Evolutionary conservation across 495 filamentous ascomycete species (phyloP).

Genomic region (Peziza echinospora): DNA sequence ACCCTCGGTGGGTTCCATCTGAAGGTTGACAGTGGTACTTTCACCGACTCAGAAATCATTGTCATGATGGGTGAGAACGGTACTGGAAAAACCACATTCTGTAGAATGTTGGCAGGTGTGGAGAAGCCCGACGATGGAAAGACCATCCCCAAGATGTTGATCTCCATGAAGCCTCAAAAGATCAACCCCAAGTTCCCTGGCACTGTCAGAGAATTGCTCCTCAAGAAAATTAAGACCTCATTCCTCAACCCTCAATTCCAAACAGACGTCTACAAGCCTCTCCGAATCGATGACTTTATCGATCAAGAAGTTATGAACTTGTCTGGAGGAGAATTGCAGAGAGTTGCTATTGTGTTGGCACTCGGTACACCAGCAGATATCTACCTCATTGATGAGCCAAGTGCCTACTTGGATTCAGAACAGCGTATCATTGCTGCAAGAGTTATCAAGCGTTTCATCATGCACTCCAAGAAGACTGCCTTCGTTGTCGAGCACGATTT

Average conservation of each 20-base stretch:
- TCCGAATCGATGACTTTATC: slow-evolving; percentile 96
- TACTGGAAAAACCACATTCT: slow-evolving; percentile 94
- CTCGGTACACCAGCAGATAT: slow-evolving; percentile 93
- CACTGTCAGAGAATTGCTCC: slow-evolving; percentile 83
- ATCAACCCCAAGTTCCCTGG: slow-evolving; percentile 95
- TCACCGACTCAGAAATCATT: slow-evolving; percentile 94
- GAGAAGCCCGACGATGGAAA: slow-evolving; percentile 62
- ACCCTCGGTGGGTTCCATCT: slow-evolving; percentile 80
- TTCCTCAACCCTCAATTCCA: slow-evolving; percentile 96
- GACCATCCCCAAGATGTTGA: slow-evolving; percentile 77
- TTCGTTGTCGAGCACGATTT: slow-evolving; percentile 99
- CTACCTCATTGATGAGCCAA: slow-evolving; percentile 93
- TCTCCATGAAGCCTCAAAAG: slow-evolving; percentile 98
- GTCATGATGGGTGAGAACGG: slow-evolving; percentile 99
- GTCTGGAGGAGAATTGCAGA: slow-evolving; percentile 96
- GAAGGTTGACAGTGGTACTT: slow-evolving; percentile 54
- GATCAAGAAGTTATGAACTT: slow-evolving; percentile 98
- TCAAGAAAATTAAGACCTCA: slow-evolving; percentile 91
- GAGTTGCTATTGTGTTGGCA: slow-evolving; percentile 90
- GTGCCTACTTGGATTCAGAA: slow-evolving; percentile 89
- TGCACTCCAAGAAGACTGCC: slow-evolving; percentile 98
- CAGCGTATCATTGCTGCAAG: slow-evolving; percentile 92
- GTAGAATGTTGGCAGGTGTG: slow-evolving; percentile 77
- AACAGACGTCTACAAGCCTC: slow-evolving; percentile 96
- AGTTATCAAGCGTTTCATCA: slow-evolving; percentile 98